phyloP scores from a whole-genome alignment of 2,329 filamentous ascomycete genomes.

The Pseudogymnoascus sp. region DNA sequence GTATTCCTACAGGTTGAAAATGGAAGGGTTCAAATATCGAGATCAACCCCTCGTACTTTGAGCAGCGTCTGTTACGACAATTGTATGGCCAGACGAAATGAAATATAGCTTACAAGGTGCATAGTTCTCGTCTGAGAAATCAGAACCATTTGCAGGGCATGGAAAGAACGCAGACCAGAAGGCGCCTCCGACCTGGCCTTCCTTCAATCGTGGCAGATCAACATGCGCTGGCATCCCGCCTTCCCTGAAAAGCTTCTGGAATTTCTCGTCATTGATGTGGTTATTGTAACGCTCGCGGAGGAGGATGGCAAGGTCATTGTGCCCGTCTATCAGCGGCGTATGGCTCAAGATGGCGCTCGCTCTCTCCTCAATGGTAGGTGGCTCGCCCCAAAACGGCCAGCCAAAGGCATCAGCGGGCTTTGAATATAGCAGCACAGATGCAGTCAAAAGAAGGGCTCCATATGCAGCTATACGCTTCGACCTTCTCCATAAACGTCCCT shows the following conservation, averaged over 20 bases:
- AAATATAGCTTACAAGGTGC: slow-evolving; percentile 45
- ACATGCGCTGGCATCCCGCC: slow-evolving; percentile 64
- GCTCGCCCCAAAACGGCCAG: slow-evolving; percentile 12
- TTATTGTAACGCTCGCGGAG: slow-evolving; percentile 63
- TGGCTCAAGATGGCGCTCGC: slow-evolving; percentile 36
- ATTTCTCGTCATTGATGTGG: slow-evolving; percentile 66
- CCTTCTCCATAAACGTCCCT: slow-evolving; percentile 8
- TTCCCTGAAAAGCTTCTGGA: slow-evolving; percentile 65
- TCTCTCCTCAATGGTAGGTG: slow-evolving; percentile 26
- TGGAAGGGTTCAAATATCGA: not conserved
- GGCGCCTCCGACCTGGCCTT: slow-evolving; percentile 70
- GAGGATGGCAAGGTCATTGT: slow-evolving; percentile 76
- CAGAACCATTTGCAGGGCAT: slow-evolving; percentile 63
- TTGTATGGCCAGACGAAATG: not conserved
- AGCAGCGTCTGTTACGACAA: not conserved
- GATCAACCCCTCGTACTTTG: not conserved
- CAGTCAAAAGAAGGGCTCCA: slow-evolving; percentile 16
- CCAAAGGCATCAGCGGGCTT: slow-evolving; percentile 2
- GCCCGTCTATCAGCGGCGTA: slow-evolving; percentile 64
- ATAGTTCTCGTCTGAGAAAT: slow-evolving; percentile 69
- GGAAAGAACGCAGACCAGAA: slow-evolving; percentile 86
- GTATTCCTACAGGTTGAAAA: not conserved
- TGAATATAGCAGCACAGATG: slow-evolving; percentile 14
- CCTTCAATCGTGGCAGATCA: slow-evolving; percentile 66
- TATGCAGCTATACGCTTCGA: slow-evolving; percentile 10